These are phyloP conservation scores for Agastache rugosa DNA, from an alignment of 257 asterid species.

Conservation along the genomic window DNA sequence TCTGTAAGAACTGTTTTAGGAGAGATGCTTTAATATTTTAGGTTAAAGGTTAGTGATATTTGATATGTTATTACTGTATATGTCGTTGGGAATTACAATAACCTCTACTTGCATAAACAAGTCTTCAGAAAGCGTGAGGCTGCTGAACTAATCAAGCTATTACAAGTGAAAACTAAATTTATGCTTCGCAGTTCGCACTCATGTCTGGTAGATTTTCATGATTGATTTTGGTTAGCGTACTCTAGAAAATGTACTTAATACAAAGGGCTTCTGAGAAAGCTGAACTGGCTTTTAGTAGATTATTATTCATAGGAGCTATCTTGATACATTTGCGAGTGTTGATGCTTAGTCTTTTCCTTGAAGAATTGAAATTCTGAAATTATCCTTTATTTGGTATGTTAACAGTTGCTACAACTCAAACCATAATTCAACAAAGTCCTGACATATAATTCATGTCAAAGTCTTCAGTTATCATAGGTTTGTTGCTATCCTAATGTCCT, in stretches of 20 bases:
- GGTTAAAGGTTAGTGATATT: background rate
- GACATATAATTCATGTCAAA: background rate
- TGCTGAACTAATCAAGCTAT: conserved; percentile 17
- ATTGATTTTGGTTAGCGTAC: background rate
- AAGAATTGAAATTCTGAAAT: background rate
- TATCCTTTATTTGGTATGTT: background rate
- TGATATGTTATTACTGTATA: background rate
- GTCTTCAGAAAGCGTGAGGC: background rate
- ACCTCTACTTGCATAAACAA: conserved; percentile 8
- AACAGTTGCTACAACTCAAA: conserved; percentile 1
- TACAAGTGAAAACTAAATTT: background rate
- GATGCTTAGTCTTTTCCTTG: conserved; percentile 7
- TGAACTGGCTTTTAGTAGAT: conserved; percentile 2
- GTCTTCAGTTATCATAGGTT: background rate
- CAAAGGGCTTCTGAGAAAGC: background rate
- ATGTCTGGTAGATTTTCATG: background rate
- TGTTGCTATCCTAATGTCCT: conserved; percentile 3
- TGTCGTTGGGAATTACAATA: conserved; percentile 4
- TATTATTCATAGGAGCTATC: background rate
- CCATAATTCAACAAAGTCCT: background rate
- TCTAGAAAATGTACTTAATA: background rate
- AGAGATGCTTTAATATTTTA: background rate
- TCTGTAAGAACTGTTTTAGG: background rate
- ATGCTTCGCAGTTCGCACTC: background rate
- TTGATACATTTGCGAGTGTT: conserved; percentile 13